A percentile compares a stretch with the other conserved stretches of the same genome.
Evolutionary conservation across 2,329 filamentous ascomycete genomes (phyloP).

Genomic region (Nothophaeocryptopus gaeumannii): DNA sequence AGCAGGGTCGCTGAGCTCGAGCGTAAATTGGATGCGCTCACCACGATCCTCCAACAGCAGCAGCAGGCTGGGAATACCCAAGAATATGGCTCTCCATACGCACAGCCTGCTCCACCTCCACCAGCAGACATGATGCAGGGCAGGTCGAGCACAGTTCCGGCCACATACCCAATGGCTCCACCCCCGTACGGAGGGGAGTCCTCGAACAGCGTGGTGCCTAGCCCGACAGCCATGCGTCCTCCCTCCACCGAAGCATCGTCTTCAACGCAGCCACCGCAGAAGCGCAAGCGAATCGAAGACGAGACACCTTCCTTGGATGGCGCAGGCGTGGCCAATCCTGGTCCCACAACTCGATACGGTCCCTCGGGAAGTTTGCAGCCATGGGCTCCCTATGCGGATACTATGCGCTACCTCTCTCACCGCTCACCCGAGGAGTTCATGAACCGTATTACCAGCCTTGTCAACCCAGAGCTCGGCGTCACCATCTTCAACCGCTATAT

Average conservation of each 20-base stretch:
- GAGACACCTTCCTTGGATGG: slow-evolving; percentile 5
- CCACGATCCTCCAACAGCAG: slow-evolving; percentile 69
- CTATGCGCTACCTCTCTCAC: slow-evolving; percentile 25
- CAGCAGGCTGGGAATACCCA: slow-evolving; percentile 20
- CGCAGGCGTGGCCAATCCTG: not conserved
- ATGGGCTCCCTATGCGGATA: slow-evolving; percentile 17
- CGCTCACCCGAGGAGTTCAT: slow-evolving; percentile 31
- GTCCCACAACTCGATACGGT: slow-evolving; percentile 1
- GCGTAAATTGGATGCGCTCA: slow-evolving; percentile 87
- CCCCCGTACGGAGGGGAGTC: too few species aligned
- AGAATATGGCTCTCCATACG: slow-evolving; percentile 15
- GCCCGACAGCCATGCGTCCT: not conserved
- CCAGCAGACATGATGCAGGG: slow-evolving; percentile 19
- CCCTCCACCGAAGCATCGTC: not conserved
- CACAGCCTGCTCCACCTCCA: slow-evolving; percentile 13
- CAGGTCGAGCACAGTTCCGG: not conserved
- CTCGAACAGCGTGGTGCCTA: not conserved
- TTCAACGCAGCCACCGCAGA: slow-evolving; percentile 24
- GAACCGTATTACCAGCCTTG: slow-evolving; percentile 43
- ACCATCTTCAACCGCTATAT: slow-evolving; percentile 58
- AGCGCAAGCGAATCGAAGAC: slow-evolving; percentile 28
- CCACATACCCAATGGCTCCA: too few species aligned
- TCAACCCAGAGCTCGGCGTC: slow-evolving; percentile 52
- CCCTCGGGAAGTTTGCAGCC: not conserved
- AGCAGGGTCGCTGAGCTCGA: slow-evolving; percentile 85